Conservation (phyloP, 2,329 filamentous ascomycete genomes). For the Penicillium nordicum region DNA sequence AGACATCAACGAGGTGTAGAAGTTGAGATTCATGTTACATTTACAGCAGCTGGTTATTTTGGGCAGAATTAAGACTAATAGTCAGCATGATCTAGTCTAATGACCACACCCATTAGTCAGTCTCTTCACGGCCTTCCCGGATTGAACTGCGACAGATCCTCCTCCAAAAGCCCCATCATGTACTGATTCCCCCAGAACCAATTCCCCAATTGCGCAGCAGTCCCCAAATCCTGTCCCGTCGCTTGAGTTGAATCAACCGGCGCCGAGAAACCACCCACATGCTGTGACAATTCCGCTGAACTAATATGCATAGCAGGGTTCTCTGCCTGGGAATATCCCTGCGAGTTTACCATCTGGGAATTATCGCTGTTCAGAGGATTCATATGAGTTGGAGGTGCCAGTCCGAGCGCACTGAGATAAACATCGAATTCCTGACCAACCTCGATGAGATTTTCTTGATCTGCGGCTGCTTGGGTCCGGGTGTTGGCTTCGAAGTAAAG, state of each 20-base stretch:
- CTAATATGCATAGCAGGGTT: slow-evolving; percentile 1
- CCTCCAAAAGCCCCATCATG: slow-evolving; percentile 63
- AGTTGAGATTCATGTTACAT: neutral
- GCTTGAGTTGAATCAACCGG: slow-evolving; percentile 9
- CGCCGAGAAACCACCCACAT: neutral
- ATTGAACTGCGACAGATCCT: slow-evolving; percentile 47
- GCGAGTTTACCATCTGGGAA: neutral
- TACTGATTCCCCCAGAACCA: slow-evolving; percentile 66
- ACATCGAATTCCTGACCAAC: slow-evolving; percentile 62
- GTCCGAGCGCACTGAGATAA: slow-evolving; percentile 62
- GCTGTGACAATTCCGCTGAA: neutral
- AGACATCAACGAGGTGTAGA: neutral
- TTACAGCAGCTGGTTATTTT: neutral
- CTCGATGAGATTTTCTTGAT: slow-evolving; percentile 47
- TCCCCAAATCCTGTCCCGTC: slow-evolving; percentile 9
- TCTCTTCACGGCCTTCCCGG: slow-evolving; percentile 3
- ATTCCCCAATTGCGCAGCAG: slow-evolving; percentile 51
- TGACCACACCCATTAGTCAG: neutral
- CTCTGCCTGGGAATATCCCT: slow-evolving; percentile 11
- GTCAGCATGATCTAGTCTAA: neutral
- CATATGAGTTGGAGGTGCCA: slow-evolving; percentile 44
- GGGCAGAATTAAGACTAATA: neutral
- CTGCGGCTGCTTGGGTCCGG: slow-evolving; percentile 49
- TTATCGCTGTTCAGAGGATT: neutral
- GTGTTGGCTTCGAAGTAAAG: slow-evolving; percentile 63